Base-by-base conservation (phyloP, 2,329 filamentous ascomycete species). In the Truncatella angustata region DNA sequence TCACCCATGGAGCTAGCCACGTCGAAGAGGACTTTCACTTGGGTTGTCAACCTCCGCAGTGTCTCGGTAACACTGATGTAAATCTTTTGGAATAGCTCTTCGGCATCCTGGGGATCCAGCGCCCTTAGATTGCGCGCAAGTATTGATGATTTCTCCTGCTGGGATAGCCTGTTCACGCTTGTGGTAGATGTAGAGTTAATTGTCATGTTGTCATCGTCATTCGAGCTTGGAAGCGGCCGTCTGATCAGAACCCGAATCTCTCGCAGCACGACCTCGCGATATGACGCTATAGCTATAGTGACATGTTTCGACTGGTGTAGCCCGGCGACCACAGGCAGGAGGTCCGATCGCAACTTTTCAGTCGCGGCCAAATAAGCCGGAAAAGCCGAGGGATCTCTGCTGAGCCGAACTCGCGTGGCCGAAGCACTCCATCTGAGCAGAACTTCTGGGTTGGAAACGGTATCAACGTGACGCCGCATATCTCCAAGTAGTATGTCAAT, bases 1-100 rank as follows among this genome's bases (percentile, higher is more conserved):
- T 78, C 73, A 12, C 80, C 77, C 48, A 89, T 78, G 11, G 84
- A 86, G 66, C 91, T 96, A 1, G 92, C 94, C 18, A 96, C 89
- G 68, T 99, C 94, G 9, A 99, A 78, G n/a, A 99, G 73, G 9
- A 97, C 86, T 68, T 99, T 99, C 51, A 94, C 88, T 66, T 97
- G 93, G 0, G 91, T 92, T 16, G 90, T 91, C 6, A 97, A 74
- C 62, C 94, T 82, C 52, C 94, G 81, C 44, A 99, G 69, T 3
- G 90, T 90, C 72, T 99, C 94, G 4, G 93, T 88, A 7, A 97
- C 87, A 30, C 88, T 85, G 16, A 91, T 87, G 64, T 97, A 99
- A 14, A 96, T 88, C 52, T 84, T 89, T 26, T 85, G 77, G 12
- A 97, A 80, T 60, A 97, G 81, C 5, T 86, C 82, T 69, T 97